These are phyloP conservation scores for Exophiala viscosa DNA, from an alignment of 2,329 filamentous ascomycete genomes.

Conservation along the genomic window DNA sequence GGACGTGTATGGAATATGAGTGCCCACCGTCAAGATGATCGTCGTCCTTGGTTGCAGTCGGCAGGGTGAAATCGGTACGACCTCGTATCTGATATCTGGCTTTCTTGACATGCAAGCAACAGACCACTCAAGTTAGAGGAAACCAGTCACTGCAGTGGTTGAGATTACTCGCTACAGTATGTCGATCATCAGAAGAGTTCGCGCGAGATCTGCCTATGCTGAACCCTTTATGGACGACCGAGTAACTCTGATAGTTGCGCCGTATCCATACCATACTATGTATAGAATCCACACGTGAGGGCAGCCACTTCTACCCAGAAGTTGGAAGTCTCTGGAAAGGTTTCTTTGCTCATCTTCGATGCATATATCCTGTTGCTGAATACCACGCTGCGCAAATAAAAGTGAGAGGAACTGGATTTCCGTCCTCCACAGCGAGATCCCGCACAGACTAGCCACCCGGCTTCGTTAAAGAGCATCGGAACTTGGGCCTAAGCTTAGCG, in stretches of 20 bases:
- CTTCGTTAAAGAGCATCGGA: neutral
- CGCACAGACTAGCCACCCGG: neutral
- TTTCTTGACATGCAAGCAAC: neutral
- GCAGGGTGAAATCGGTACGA: constrained; percentile 2
- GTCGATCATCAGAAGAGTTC: no score
- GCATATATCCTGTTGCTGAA: neutral
- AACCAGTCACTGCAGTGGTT: neutral
- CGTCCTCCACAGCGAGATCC: neutral
- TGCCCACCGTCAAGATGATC: neutral
- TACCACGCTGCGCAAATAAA: no score
- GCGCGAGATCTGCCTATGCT: no score
- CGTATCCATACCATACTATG: neutral
- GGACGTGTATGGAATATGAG: constrained; percentile 24
- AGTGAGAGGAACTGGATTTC: neutral
- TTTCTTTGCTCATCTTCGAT: neutral
- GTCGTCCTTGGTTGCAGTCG: neutral
- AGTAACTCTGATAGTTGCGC: no score
- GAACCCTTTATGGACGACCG: no score
- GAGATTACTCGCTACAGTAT: no score
- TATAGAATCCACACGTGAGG: neutral
- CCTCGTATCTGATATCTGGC: no score
- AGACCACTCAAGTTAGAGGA: neutral
- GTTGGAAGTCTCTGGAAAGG: no score
- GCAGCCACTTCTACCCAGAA: no score
- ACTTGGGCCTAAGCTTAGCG: neutral